Evolutionary conservation across 176 grass and related monocot genomes (phyloP).

Genomic region (Rhynchospora pubera): DNA sequence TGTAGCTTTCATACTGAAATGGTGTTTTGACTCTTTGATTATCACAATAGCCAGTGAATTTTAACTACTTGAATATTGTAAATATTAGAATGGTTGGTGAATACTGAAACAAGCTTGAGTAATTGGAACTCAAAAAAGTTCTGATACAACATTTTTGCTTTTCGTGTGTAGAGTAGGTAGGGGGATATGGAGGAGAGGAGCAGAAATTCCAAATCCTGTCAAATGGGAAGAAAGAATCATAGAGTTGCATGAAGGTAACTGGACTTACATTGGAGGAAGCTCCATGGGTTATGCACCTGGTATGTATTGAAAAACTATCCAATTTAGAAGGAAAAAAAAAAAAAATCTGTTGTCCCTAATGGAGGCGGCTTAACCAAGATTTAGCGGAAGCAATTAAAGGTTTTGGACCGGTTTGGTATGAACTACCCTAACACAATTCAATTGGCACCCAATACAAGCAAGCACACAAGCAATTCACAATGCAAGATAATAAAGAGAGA

Average conservation of each 20-base stretch:
- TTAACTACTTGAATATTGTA: background rate
- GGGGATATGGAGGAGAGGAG: constrained; percentile 90
- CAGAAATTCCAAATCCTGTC: constrained; percentile 68
- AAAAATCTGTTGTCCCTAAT: too few relatives aligned
- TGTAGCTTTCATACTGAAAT: background rate
- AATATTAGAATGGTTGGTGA: background rate
- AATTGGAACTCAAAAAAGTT: background rate
- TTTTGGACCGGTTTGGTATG: too few relatives aligned
- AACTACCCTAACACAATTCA: too few relatives aligned
- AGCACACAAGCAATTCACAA: too few relatives aligned
- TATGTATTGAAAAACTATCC: constrained; percentile 15
- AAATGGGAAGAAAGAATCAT: constrained; percentile 81
- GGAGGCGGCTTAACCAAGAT: too few relatives aligned
- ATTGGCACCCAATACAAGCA: too few relatives aligned
- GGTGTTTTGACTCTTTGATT: background rate
- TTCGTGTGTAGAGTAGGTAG: constrained; percentile 78
- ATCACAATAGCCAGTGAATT: background rate
- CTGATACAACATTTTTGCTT: background rate
- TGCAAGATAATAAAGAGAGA: too few relatives aligned
- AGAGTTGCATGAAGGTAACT: constrained; percentile 83
- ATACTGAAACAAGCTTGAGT: background rate
- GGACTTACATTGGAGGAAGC: constrained; percentile 73
- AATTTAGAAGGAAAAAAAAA: background rate
- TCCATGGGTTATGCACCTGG: constrained; percentile 82
- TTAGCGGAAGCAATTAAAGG: too few relatives aligned